These are phyloP conservation scores for Carex littledalei DNA, from an alignment of 176 grass and related monocot species.

Conservation along the genomic window DNA sequence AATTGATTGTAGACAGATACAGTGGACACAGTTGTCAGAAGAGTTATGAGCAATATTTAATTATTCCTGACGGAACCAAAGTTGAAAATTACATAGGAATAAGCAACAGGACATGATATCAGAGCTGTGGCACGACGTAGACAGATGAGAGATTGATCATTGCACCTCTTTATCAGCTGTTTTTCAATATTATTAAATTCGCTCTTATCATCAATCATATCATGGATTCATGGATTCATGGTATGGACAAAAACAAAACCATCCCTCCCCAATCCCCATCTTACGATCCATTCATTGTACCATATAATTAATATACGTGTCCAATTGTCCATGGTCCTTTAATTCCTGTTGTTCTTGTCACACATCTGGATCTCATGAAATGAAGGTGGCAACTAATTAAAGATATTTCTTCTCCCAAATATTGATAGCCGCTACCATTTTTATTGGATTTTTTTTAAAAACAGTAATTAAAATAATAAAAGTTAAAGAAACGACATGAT, in stretches of 20 bases:
- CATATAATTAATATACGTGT: neutral
- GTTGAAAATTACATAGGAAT: neutral
- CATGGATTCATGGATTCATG: neutral
- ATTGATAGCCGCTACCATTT: neutral
- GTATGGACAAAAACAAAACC: conserved; percentile 12
- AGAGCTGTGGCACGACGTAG: neutral
- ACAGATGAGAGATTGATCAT: conserved; percentile 14
- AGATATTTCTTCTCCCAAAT: neutral
- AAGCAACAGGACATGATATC: neutral
- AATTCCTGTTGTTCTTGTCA: neutral
- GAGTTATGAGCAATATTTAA: neutral
- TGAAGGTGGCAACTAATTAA: neutral
- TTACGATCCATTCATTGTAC: neutral
- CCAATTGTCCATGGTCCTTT: neutral
- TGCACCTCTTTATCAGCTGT: conserved; percentile 31
- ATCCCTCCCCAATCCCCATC: neutral
- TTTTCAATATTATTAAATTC: conserved; percentile 22
- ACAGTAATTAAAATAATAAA: too few relatives aligned
- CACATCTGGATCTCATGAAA: conserved; percentile 3
- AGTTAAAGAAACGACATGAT: too few relatives aligned
- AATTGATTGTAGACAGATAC: too few relatives aligned
- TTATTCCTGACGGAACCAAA: neutral
- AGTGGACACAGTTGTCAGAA: neutral
- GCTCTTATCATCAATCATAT: conserved; percentile 15
- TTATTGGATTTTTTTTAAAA: too few relatives aligned